phyloP scores from a whole-genome alignment of 1,139 yeast species.

The Sugiyamaella novakii region DNA sequence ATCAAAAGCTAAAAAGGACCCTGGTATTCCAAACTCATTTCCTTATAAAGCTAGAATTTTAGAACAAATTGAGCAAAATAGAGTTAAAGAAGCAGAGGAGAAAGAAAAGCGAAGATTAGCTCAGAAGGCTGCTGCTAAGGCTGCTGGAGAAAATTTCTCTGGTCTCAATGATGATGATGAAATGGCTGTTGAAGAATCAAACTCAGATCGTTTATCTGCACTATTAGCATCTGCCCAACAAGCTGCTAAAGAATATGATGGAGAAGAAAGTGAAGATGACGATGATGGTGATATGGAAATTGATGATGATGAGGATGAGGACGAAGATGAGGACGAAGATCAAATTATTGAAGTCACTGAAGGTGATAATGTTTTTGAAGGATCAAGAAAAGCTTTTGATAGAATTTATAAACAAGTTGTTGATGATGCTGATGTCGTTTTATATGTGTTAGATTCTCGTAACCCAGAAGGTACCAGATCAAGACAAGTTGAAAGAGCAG shows the following conservation, averaged over 20 bases:
- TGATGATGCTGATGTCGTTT: slow-evolving; percentile 84
- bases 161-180: slow-evolving; percentile 39
- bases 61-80: slow-evolving; percentile 74
- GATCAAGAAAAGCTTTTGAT: slow-evolving; percentile 74
- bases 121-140: slow-evolving; percentile 52
- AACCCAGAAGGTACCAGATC: slow-evolving; percentile 97
- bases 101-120: slow-evolving; percentile 53
- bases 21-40: slow-evolving; percentile 92
- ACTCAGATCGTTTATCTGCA: slow-evolving; percentile 69
- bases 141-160: slow-evolving; percentile 31
- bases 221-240: slow-evolving; percentile 84
- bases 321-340: slow-evolving; percentile 48
- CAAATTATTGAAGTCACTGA: slow-evolving; percentile 43
- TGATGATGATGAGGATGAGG: slow-evolving; percentile 44
- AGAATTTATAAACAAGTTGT: slow-evolving; percentile 79
- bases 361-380: slow-evolving; percentile 20
- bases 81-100: slow-evolving; percentile 63
- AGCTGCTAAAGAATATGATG: slow-evolving; percentile 72
- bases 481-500: slow-evolving; percentile 85
- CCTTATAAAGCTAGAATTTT: slow-evolving; percentile 88
- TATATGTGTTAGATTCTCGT: slow-evolving; percentile 94
- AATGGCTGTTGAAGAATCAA: slow-evolving; percentile 46
- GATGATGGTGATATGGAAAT: slow-evolving; percentile 39
- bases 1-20: slow-evolving; percentile 78
- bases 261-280: slow-evolving; percentile 47